Conservation (phyloP, 805 yeast genomes). For the Zygotorulaspora florentina region DNA sequence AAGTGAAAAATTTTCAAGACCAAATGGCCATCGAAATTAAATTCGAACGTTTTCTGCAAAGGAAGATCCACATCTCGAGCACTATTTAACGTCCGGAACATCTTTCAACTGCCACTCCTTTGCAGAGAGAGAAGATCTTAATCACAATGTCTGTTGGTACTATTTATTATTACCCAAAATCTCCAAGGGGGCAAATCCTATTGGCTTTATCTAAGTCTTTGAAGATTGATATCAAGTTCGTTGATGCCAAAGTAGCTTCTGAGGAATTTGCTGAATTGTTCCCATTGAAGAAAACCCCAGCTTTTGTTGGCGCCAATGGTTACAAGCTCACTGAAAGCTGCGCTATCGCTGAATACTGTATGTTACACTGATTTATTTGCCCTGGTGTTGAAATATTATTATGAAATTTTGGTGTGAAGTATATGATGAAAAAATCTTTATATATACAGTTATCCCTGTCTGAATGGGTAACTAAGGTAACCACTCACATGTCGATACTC, state of each 20-base stretch:
- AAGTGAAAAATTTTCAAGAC: constrained; percentile 2
- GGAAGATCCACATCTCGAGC: background rate
- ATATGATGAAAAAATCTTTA: constrained; percentile 34
- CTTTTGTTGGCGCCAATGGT: constrained; percentile 70
- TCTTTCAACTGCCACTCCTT: background rate
- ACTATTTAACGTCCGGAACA: background rate
- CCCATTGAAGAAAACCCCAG: constrained; percentile 65
- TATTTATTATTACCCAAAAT: constrained; percentile 40
- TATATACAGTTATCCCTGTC: constrained; percentile 39
- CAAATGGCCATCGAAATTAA: background rate
- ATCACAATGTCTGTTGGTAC: constrained; percentile 63
- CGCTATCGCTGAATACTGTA: constrained; percentile 55
- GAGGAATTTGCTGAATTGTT: constrained; percentile 43
- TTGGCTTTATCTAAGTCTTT: constrained; percentile 52
- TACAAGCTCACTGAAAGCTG: constrained; percentile 64
- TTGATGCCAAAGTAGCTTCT: constrained; percentile 36
- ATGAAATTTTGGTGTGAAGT: background rate
- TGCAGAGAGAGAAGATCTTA: background rate
- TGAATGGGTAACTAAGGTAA: constrained; percentile 34
- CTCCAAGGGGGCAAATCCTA: constrained; percentile 31
- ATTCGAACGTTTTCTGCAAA: background rate
- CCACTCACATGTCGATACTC: constrained; percentile 33
- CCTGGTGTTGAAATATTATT: background rate
- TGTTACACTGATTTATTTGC: constrained; percentile 12
- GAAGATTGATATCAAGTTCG: constrained; percentile 55